These are phyloP conservation scores for Pestalotiopsis sp. DNA, from an alignment of 2,329 filamentous ascomycete species.

Conservation along the genomic window DNA sequence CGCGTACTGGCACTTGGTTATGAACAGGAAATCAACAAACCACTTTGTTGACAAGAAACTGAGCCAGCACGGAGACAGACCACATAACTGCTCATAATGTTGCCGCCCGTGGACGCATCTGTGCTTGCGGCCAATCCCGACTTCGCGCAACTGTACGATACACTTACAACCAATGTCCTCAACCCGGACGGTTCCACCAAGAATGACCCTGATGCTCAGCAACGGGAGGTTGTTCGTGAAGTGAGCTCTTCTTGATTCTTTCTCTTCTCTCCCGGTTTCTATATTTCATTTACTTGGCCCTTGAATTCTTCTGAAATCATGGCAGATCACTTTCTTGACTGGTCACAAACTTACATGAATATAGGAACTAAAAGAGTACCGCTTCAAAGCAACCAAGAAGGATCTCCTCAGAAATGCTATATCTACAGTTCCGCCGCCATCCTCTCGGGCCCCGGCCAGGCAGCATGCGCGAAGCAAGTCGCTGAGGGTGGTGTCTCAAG, in stretches of 20 bases:
- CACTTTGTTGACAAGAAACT: too few species aligned
- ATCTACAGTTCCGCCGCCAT: constrained; percentile 39
- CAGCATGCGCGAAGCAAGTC: constrained; percentile 25
- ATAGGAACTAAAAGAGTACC: constrained; percentile 53
- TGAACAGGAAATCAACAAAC: neutral
- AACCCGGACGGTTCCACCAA: constrained; percentile 62
- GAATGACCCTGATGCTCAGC: constrained; percentile 49
- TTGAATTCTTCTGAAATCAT: neutral
- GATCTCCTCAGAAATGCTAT: constrained; percentile 56
- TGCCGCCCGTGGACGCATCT: constrained; percentile 59
- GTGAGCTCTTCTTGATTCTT: constrained; percentile 35
- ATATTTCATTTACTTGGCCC: too few species aligned
- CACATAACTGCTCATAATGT: constrained; percentile 40
- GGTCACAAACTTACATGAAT: neutral
- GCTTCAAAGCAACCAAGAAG: constrained; percentile 49
- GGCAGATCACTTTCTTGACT: constrained; percentile 1
- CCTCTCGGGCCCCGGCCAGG: constrained; percentile 18
- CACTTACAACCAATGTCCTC: constrained; percentile 55
- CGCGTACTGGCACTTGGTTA: too few species aligned
- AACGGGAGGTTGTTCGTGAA: constrained; percentile 51
- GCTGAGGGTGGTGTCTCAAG: constrained; percentile 21
- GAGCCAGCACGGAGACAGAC: neutral
- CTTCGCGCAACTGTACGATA: constrained; percentile 61
- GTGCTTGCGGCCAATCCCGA: constrained; percentile 60
- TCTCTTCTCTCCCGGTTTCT: neutral